A percentile compares a stretch with the other conserved stretches of the same genome.
Conservation (phyloP, 768 basidiomycete genomes). For the Russula dissimulans region DNA sequence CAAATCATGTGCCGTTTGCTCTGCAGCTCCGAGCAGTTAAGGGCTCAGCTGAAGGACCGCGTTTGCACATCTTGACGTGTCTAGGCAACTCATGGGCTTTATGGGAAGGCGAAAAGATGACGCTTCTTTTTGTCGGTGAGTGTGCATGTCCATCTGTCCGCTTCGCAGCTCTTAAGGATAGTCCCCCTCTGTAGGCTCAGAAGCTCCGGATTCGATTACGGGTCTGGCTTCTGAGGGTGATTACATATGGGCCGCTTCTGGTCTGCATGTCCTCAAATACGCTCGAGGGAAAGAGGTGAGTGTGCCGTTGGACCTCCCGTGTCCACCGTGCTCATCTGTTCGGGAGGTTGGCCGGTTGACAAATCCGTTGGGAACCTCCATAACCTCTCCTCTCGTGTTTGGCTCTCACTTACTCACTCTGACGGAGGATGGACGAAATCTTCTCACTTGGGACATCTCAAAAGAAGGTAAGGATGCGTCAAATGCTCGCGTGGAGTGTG, state of each 20-base stretch:
- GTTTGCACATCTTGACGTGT: conserved; percentile 77
- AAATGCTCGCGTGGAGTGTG: neutral
- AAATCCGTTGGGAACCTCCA: conserved; percentile 52
- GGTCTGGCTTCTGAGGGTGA: conserved; percentile 78
- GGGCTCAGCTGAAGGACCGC: conserved; percentile 75
- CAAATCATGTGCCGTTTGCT: conserved; percentile 83
- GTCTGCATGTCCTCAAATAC: conserved; percentile 64
- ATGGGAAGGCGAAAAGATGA: conserved; percentile 95
- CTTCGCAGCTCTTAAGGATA: neutral
- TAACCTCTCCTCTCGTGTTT: conserved; percentile 68
- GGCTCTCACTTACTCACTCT: conserved; percentile 74
- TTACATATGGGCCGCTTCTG: conserved; percentile 74
- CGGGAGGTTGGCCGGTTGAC: conserved; percentile 45
- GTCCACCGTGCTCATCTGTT: conserved; percentile 8
- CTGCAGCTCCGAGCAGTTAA: conserved; percentile 80
- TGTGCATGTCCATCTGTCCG: conserved; percentile 18
- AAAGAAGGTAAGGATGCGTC: conserved; percentile 38
- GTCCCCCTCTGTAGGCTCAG: conserved; percentile 54
- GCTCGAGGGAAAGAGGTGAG: conserved; percentile 81
- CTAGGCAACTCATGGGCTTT: conserved; percentile 87
- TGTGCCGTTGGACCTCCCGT: neutral
- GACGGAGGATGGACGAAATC: conserved; percentile 63
- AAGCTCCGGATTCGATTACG: conserved; percentile 61
- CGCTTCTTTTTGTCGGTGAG: conserved; percentile 87
- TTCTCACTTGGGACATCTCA: conserved; percentile 70